These are phyloP conservation scores for Komagataella pastoris DNA, from an alignment of 805 yeast genomes.

Conservation along the genomic window DNA sequence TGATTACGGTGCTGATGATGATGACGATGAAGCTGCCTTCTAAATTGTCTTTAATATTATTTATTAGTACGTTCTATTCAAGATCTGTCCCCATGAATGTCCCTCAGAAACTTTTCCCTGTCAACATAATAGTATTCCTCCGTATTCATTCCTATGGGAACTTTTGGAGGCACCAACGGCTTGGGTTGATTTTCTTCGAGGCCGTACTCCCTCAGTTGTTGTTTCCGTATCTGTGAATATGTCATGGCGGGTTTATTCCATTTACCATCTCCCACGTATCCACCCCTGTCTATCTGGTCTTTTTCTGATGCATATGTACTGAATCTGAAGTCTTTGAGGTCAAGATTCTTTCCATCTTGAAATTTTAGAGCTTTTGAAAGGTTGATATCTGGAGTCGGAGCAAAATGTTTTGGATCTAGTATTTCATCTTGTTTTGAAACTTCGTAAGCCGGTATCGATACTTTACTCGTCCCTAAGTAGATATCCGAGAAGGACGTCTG, in stretches of 20 bases:
- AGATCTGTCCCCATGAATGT: slow-evolving; percentile 3
- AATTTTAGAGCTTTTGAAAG: slow-evolving; percentile 2
- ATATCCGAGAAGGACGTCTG: not conserved
- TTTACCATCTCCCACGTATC: slow-evolving; percentile 5
- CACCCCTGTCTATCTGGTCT: not conserved
- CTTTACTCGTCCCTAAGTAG: not conserved
- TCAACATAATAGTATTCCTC: slow-evolving; percentile 5
- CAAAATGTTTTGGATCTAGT: slow-evolving; percentile 22
- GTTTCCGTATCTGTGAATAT: slow-evolving; percentile 1
- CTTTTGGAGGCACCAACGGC: slow-evolving; percentile 7
- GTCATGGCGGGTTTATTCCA: slow-evolving; percentile 2
- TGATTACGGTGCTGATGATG: slow-evolving; percentile 36
- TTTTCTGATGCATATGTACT: slow-evolving; percentile 3
- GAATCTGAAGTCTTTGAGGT: slow-evolving; percentile 4
- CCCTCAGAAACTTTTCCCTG: slow-evolving; percentile 2
- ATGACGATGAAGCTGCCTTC: slow-evolving; percentile 59
- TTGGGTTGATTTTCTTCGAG: slow-evolving; percentile 1
- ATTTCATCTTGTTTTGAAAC: slow-evolving; percentile 15
- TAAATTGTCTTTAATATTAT: slow-evolving; percentile 12
- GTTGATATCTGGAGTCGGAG: slow-evolving; percentile 32
- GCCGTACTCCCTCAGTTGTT: slow-evolving; percentile 1
- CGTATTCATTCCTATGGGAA: slow-evolving; percentile 5
- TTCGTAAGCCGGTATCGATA: not conserved
- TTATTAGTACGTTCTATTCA: not conserved
- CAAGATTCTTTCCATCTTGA: slow-evolving; percentile 2